Evolutionary conservation across 2,329 filamentous ascomycete species (phyloP).

Genomic region (Tetracladium maxilliforme): DNA sequence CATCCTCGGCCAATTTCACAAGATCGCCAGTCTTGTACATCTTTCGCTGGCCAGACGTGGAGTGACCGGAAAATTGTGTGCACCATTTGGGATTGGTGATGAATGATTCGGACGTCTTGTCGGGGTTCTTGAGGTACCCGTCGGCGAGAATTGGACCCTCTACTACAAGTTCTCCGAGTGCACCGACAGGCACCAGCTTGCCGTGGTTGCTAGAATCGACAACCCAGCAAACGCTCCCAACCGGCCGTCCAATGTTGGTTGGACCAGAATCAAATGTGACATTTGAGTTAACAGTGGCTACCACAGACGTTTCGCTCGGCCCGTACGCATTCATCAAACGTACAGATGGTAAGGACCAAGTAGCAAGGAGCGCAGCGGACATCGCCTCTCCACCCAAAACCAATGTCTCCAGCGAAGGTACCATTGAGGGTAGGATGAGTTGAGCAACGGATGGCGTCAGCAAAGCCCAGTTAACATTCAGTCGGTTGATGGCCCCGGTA

Average conservation of each 20-base stretch:
- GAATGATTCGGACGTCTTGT: constrained; percentile 42
- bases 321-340: constrained; percentile 26
- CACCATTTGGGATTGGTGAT: constrained; percentile 40
- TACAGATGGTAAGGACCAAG: constrained; percentile 5
- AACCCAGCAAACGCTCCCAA: too few species aligned
- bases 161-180: constrained; percentile 12
- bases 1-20: constrained; percentile 35
- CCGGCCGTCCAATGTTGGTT: too few species aligned
- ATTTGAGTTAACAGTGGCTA: constrained; percentile 5
- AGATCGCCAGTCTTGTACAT: constrained; percentile 48
- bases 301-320: constrained; percentile 12
- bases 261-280: too few species aligned
- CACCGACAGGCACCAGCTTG: constrained; percentile 2
- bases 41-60: constrained; percentile 18
- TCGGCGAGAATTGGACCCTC: constrained; percentile 46
- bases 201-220: background rate
- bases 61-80: constrained; percentile 15
- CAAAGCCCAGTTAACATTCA: constrained; percentile 9
- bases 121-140: constrained; percentile 42
- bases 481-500: constrained; percentile 12
- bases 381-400: constrained; percentile 16
- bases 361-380: constrained; percentile 7
- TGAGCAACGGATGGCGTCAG: constrained; percentile 15
- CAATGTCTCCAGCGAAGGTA: constrained; percentile 9
- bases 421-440: constrained; percentile 8